phyloP scores from a whole-genome alignment of 495 filamentous ascomycete genomes.

The Tetracladium marchalianum region DNA sequence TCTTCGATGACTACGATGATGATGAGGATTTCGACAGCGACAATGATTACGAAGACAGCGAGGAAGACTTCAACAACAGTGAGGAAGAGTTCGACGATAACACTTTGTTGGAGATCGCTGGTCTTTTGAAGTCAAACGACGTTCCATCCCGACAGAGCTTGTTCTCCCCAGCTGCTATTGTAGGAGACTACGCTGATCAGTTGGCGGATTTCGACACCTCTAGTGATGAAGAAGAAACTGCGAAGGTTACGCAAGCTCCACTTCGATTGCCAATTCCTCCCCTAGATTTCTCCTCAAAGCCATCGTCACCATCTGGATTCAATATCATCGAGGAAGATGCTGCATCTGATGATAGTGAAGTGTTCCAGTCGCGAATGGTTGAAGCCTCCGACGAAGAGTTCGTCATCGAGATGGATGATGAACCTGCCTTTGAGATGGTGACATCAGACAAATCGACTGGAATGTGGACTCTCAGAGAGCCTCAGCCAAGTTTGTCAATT shows the following conservation, averaged over 20 bases:
- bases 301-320: conserved; percentile 70
- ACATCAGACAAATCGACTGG: too few species aligned
- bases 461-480: too few species aligned
- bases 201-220: too few species aligned
- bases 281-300: conserved; percentile 78
- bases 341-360: too few species aligned
- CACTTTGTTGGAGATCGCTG: conserved; percentile 49
- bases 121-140: conserved; percentile 33
- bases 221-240: too few species aligned
- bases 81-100: conserved; percentile 45
- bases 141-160: conserved; percentile 37
- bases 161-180: conserved; percentile 12
- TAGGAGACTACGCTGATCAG: conserved; percentile 9
- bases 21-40: conserved; percentile 34
- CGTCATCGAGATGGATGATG: too few species aligned
- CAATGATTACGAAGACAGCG: conserved; percentile 26
- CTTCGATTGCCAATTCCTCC: conserved; percentile 75
- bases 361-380: too few species aligned
- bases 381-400: too few species aligned
- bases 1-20: conserved; percentile 29
- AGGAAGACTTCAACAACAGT: conserved; percentile 33
- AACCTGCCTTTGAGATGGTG: too few species aligned
- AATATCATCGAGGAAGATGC: conserved; percentile 47
- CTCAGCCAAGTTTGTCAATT: too few species aligned
- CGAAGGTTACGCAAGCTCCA: too few species aligned